Evolutionary conservation across 306 rosid species (phyloP).

Genomic region (Vigna hirtella): DNA sequence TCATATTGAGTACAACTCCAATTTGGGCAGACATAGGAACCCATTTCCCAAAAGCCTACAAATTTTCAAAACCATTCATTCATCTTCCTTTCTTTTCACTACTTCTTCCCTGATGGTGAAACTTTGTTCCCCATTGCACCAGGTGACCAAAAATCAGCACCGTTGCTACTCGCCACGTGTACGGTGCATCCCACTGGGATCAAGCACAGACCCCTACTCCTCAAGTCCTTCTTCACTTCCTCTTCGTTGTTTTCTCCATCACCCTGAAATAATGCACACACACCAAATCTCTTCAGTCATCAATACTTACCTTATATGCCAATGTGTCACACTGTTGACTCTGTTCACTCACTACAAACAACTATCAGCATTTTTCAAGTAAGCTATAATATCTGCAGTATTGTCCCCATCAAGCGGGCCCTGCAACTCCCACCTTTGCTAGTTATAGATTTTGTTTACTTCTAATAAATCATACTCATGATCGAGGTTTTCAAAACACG

Average conservation of each 20-base stretch:
- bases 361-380: conserved; percentile 38
- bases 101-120: conserved; percentile 34
- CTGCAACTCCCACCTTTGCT: background rate
- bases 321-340: conserved; percentile 45
- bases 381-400: conserved; percentile 13
- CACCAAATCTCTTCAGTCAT: conserved; percentile 27
- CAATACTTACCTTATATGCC: conserved; percentile 42
- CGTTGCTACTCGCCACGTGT: conserved; percentile 72
- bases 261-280: conserved; percentile 50
- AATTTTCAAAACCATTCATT: conserved; percentile 7
- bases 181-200: conserved; percentile 74
- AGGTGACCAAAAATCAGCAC: conserved; percentile 96
- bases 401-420: conserved; percentile 44
- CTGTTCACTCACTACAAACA: conserved; percentile 24
- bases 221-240: conserved; percentile 49
- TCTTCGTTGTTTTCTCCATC: conserved; percentile 43
- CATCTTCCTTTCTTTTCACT: conserved; percentile 26
- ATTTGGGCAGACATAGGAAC: conserved; percentile 44
- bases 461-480: background rate
- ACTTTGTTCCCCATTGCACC: conserved; percentile 55
- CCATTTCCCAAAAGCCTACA: conserved; percentile 43
- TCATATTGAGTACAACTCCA: conserved; percentile 43
- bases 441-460: background rate
- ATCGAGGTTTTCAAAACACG: background rate
- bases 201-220: conserved; percentile 78